Base-by-base conservation (phyloP, 495 filamentous ascomycete genomes). In the Corynascus novoguineensis region DNA sequence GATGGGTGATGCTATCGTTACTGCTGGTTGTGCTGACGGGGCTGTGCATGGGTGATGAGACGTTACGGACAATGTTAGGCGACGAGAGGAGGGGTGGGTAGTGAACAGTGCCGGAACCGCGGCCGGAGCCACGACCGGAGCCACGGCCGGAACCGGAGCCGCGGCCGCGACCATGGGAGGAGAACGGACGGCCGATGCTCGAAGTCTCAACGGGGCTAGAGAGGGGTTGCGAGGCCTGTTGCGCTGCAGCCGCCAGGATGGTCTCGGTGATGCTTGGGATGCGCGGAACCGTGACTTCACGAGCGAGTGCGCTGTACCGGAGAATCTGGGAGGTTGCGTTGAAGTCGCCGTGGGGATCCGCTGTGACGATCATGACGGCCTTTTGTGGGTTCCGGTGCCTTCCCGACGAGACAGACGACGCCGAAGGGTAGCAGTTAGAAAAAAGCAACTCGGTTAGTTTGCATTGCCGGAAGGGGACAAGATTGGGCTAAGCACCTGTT, bases 391-490 rank as follows among this genome's bases (percentile, higher is more conserved):
- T 79, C 1, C 75, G 73, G 49, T 63, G 61, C 6, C 68, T 63
- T 6, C 53, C 63, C 14, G 70, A 67, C n/a, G 78, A 69, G 38
- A 73, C 75, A 70, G 71, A 58, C 19, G 80, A 78, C 1, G 83
- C 64, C 0, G 86, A 86, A 3, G 92, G 86, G 71, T 96, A 96
- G 2, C 86, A 92, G 71, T 97, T 97, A 19, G 91, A 93, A 73
- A 98, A 97, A 22, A 98, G 78, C 4, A 98, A 80, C 68, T 98
- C 93, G 0, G 93, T 98, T 58, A 98, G 81, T 66, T 97, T 98
- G 78, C 91, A 96, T 68, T 97, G 93, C 27, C 93, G 83, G 78
- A 89, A 97, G 28, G 92, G 89, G 25, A 96, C 90, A 50, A 97
- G 69, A 41, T 87, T 85, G 51, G 86, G 82, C 84, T 86, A 45